Percentiles rank a stretch among this genome's conserved stretches.
These are phyloP conservation scores for Sisymbrium altissimum DNA, from an alignment of 345 rosid species.

Conservation along the genomic window DNA sequence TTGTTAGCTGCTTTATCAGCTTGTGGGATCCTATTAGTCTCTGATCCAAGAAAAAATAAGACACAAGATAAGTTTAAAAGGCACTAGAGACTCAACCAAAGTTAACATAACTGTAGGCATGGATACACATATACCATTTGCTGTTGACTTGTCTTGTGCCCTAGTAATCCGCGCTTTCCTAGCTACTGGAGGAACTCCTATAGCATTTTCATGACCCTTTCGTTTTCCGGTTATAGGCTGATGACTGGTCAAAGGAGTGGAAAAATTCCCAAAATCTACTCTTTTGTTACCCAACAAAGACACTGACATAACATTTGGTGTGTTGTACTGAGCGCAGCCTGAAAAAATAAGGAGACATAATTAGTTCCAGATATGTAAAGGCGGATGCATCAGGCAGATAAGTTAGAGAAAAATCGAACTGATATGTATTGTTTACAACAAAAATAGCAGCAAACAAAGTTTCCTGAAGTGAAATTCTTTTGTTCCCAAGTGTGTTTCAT, in stretches of 20 bases:
- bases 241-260: conserved; percentile 35
- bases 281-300: conserved; percentile 33
- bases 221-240: conserved; percentile 46
- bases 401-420: not conserved
- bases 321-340: conserved; percentile 40
- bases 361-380: too few relatives aligned
- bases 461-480: not conserved
- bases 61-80: not conserved
- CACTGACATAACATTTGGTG: conserved; percentile 40
- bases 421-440: not conserved
- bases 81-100: not conserved
- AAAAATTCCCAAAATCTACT: conserved; percentile 16
- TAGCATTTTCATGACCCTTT: conserved; percentile 31
- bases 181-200: conserved; percentile 37
- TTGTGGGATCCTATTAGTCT: conserved; percentile 6
- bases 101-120: not conserved
- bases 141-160: conserved; percentile 27
- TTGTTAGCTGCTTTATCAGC: conserved; percentile 17
- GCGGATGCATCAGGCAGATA: not conserved
- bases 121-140: conserved; percentile 40
- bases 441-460: not conserved
- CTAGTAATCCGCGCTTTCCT: conserved; percentile 46
- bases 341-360: not conserved
- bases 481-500: not conserved
- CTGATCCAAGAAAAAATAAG: conserved; percentile 2